Evolutionary conservation across 495 filamentous ascomycete species (phyloP).

Genomic region (Jackrogersella minutella): DNA sequence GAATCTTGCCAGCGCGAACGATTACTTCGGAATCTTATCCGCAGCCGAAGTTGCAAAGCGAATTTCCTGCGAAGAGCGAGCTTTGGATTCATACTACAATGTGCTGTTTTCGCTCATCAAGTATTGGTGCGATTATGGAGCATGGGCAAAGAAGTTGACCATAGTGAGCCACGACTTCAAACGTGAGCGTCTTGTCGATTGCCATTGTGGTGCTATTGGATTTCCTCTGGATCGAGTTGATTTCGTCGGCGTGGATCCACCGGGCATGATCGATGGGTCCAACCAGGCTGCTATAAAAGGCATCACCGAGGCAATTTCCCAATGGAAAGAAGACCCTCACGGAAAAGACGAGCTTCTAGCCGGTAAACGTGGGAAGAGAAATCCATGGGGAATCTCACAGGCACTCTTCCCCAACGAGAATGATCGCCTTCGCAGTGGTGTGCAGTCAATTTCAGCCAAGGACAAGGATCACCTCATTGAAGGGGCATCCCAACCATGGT

Average conservation of each 20-base stretch:
- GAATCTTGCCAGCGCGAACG: slow-evolving; percentile 54
- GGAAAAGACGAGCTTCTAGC: slow-evolving; percentile 55
- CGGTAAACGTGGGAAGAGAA: slow-evolving; percentile 58
- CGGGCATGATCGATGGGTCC: slow-evolving; percentile 49
- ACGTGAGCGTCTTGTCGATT: slow-evolving; percentile 67
- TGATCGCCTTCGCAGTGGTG: slow-evolving; percentile 46
- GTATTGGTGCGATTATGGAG: slow-evolving; percentile 59
- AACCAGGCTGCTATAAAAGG: slow-evolving; percentile 51
- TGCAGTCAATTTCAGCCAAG: slow-evolving; percentile 40
- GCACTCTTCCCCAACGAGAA: slow-evolving; percentile 48
- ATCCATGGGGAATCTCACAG: slow-evolving; percentile 55
- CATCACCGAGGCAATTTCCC: slow-evolving; percentile 49
- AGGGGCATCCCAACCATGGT: slow-evolving; percentile 47
- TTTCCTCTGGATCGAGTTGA: slow-evolving; percentile 55
- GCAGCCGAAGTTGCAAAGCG: slow-evolving; percentile 16
- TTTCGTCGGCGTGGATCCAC: slow-evolving; percentile 76
- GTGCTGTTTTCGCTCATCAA: slow-evolving; percentile 71
- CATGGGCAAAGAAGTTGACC: slow-evolving; percentile 64
- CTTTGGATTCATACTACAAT: slow-evolving; percentile 84
- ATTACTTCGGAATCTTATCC: slow-evolving; percentile 46
- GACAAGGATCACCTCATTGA: slow-evolving; percentile 47
- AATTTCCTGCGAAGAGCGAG: slow-evolving; percentile 61
- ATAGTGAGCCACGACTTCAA: slow-evolving; percentile 84
- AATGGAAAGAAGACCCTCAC: slow-evolving; percentile 61
- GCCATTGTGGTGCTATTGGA: slow-evolving; percentile 72